phyloP scores from a whole-genome alignment of 805 yeast genomes.

The Cyberlindnera saturnus region DNA sequence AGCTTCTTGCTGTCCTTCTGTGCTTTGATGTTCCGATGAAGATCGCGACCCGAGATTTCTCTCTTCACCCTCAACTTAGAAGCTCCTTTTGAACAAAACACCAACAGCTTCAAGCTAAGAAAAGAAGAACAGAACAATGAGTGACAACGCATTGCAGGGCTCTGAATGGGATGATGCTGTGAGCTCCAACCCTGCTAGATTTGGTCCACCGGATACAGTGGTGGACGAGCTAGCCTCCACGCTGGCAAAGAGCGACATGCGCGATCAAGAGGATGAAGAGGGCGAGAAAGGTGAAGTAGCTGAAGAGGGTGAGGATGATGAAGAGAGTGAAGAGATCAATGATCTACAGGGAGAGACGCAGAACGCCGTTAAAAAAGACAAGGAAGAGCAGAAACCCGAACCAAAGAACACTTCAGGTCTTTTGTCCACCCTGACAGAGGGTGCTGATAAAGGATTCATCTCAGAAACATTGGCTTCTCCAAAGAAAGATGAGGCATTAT shows the following conservation, averaged over 20 bases:
- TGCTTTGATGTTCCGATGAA: neutral
- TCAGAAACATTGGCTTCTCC: constrained; percentile 17
- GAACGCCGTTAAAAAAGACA: constrained; percentile 1
- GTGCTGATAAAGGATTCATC: constrained; percentile 23
- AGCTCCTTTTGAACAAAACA: neutral
- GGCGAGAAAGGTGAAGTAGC: constrained; percentile 3
- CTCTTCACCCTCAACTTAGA: too few species aligned
- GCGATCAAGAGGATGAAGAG: constrained; percentile 4
- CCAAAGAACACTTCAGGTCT: constrained; percentile 23
- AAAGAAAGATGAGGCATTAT: constrained; percentile 28
- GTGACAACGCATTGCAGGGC: constrained; percentile 41
- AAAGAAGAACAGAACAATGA: constrained; percentile 3
- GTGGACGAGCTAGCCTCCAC: constrained; percentile 19
- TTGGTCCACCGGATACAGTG: constrained; percentile 1
- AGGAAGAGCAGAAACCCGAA: neutral
- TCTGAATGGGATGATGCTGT: constrained; percentile 59
- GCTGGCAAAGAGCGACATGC: constrained; percentile 6
- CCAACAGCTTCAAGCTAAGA: too few species aligned
- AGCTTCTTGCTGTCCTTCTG: neutral
- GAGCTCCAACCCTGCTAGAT: constrained; percentile 27
- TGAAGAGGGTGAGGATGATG: neutral
- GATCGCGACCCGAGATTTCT: neutral
- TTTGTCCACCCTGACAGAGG: constrained; percentile 38
- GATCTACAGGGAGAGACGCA: constrained; percentile 1
- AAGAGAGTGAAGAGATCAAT: neutral